Evolutionary conservation across 2,329 filamentous ascomycete genomes (phyloP).

Genomic region (Paramyrothecium sp.): DNA sequence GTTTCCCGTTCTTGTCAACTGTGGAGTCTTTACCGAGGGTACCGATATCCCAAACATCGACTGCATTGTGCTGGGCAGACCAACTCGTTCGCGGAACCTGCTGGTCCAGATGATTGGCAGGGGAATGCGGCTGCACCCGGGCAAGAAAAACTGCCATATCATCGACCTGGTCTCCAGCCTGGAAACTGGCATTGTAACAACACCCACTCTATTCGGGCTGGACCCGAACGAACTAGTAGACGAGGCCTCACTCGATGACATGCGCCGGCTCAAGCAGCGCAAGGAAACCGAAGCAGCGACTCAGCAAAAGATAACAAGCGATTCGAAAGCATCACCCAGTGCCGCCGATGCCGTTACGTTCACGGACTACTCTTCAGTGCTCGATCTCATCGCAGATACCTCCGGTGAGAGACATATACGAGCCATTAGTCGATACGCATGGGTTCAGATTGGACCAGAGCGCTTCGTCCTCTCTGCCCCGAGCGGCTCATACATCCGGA

Average conservation of each 20-base stretch:
- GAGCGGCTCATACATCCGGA: constrained; percentile 59
- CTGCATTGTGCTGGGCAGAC: constrained; percentile 82
- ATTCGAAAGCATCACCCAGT: constrained; percentile 9
- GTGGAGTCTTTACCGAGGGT: constrained; percentile 94
- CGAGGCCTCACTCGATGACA: constrained; percentile 59
- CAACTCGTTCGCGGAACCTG: constrained; percentile 88
- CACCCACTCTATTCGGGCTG: constrained; percentile 88
- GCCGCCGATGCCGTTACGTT: constrained; percentile 62
- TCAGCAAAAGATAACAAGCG: constrained; percentile 11
- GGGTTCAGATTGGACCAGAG: constrained; percentile 74
- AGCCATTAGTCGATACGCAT: constrained; percentile 70
- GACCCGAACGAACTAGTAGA: constrained; percentile 78
- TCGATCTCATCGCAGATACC: constrained; percentile 83
- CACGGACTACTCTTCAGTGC: constrained; percentile 88
- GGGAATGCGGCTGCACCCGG: constrained; percentile 79
- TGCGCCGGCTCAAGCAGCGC: constrained; percentile 53
- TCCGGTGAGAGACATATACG: constrained; percentile 78
- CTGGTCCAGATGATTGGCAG: constrained; percentile 97
- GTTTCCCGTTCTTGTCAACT: constrained; percentile 89
- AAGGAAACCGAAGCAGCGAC: constrained; percentile 40
- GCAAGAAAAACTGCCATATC: constrained; percentile 86
- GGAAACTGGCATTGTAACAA: constrained; percentile 81
- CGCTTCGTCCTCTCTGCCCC: constrained; percentile 70
- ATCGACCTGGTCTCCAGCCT: constrained; percentile 94
- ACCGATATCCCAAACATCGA: constrained; percentile 98